Base-by-base conservation (phyloP, 2,329 filamentous ascomycete genomes). In the Hymenoscyphus fraxineus region DNA sequence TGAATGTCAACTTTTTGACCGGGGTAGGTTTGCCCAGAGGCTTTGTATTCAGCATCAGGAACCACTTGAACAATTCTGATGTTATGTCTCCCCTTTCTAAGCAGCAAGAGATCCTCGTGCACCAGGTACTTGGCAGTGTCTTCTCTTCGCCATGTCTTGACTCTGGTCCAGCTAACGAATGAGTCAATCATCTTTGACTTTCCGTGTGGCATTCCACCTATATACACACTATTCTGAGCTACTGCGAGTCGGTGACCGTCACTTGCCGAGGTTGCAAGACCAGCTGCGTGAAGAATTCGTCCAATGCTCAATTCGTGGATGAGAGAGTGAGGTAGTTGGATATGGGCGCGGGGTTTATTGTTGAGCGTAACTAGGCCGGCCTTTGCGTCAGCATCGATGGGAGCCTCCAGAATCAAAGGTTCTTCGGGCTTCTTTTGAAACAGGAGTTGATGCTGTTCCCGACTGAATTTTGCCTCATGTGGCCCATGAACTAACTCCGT, bases 401-500 rank as follows among this genome's bases (percentile, higher is more conserved):
- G 39, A 16, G 61, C 56, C 57, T 64, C 61, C 9, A 57, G 27
- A 3, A 58, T 32, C n/a, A 40, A 19, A 7, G 51, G 35, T 58
- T 61, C 58, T 9, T 40, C 55, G n/a, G 65, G 58, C 35, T 59
- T 65, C 62, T 57, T 66, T 39, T 57, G 47, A 41, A 63, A 62
- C 9, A 58, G 41, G 60, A 57, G 55, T 22, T 74, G 75, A 73
- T 89, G 86, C 67, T 82, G 79, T 38, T 77, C 65, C 65, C 87
- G 85, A 6, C 91, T 88, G 27, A 83, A 79, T 15, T 84, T 75
- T 0, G 93, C 92, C 66, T 84, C 83, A 7, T 82, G 72, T 0
- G 80, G 75, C 15, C 93, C 92, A 73, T 98, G 93, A 0, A 93
- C 85, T 1, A 99, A 82, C 59, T 88, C 84, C 0, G 96, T 81